These are phyloP conservation scores for Nakazawaea ernobii DNA, from an alignment of 805 yeast genomes.

Conservation along the genomic window DNA sequence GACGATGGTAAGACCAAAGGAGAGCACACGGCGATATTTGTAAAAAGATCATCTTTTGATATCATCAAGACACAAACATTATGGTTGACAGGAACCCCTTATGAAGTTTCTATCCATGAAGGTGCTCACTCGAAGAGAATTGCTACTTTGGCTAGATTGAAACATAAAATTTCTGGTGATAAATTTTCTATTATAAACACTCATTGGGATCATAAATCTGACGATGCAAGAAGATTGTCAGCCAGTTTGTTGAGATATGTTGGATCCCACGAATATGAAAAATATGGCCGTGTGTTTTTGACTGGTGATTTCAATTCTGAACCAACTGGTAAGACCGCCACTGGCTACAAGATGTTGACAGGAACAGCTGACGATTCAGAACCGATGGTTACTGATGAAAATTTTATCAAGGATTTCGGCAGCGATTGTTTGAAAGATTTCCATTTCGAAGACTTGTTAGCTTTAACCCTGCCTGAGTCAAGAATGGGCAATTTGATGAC, in stretches of 20 bases:
- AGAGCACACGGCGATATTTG: conserved; percentile 46
- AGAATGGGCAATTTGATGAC: conserved; percentile 32
- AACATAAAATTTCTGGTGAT: conserved; percentile 13
- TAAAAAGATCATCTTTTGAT: conserved; percentile 30
- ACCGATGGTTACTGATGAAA: conserved; percentile 15
- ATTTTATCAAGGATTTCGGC: conserved; percentile 18
- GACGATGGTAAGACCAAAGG: conserved; percentile 45
- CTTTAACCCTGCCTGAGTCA: conserved; percentile 17
- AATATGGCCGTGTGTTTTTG: conserved; percentile 33
- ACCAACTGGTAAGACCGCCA: conserved; percentile 32
- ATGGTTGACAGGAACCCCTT: conserved; percentile 54
- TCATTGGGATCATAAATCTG: conserved; percentile 46
- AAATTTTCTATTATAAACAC: conserved; percentile 36
- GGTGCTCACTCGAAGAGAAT: conserved; percentile 36
- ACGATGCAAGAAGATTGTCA: conserved; percentile 37
- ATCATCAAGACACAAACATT: conserved; percentile 35
- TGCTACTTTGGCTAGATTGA: conserved; percentile 29
- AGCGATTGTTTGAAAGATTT: conserved; percentile 16
- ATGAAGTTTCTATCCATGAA: conserved; percentile 37
- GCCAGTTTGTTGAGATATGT: conserved; percentile 34
- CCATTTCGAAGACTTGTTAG: conserved; percentile 23
- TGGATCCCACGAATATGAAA: conserved; percentile 31
- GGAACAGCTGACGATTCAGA: conserved; percentile 13
- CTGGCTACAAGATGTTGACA: conserved; percentile 26
- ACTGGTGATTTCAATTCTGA: conserved; percentile 55